Evolutionary conservation across 2,329 filamentous ascomycete species (phyloP).

Genomic region (Fusarium nanum): DNA sequence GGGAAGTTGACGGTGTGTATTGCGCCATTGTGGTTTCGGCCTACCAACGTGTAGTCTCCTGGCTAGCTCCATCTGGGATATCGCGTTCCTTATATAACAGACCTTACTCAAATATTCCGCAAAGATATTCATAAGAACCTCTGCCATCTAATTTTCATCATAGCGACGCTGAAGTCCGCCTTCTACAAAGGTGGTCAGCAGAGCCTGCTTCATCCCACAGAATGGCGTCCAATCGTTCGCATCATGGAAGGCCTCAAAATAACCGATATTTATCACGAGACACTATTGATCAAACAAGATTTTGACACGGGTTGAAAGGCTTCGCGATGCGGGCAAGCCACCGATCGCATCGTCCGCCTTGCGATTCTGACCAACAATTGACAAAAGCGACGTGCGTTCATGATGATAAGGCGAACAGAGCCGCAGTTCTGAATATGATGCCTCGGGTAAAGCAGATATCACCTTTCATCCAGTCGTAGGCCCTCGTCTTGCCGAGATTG

Average conservation of each 20-base stretch:
- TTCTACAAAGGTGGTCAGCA: neutral
- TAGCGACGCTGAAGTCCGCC: neutral
- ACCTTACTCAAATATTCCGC: neutral
- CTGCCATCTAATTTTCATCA: too few species aligned
- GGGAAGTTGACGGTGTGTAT: neutral
- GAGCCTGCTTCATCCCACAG: neutral
- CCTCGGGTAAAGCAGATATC: neutral
- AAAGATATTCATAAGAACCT: neutral
- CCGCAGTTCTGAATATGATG: neutral
- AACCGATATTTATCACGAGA: neutral
- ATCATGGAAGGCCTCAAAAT: neutral
- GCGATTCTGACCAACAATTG: neutral
- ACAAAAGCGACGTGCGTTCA: neutral
- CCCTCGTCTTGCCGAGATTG: neutral
- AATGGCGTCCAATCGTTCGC: neutral
- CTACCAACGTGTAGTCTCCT: neutral
- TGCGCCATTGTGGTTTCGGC: neutral
- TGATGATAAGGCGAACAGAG: neutral
- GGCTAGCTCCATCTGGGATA: neutral
- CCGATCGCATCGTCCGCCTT: neutral
- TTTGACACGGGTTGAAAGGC: neutral
- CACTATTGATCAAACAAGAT: rapidly evolving
- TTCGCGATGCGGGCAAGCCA: rapidly evolving
- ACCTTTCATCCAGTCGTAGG: neutral
- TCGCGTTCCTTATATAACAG: neutral